Conservation (phyloP, 306 rosid species). For the Benincasa hispida region DNA sequence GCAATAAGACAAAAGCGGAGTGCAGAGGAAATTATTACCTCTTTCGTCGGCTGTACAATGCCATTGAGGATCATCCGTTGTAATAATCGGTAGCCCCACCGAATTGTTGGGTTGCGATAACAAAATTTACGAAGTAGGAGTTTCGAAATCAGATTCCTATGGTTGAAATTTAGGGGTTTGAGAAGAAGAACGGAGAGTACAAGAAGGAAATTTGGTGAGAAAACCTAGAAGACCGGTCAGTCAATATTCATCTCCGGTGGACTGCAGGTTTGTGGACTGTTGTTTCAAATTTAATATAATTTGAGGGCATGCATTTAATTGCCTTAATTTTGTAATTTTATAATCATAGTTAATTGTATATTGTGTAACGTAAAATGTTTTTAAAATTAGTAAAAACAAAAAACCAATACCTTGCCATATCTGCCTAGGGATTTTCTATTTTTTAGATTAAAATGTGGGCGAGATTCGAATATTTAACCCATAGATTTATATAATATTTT, state of each 20-base stretch:
- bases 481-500: too few species aligned
- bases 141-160: background rate
- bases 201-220: background rate
- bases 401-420: background rate
- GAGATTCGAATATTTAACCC: too few species aligned
- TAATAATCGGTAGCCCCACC: background rate
- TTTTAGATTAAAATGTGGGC: too few species aligned
- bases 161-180: background rate
- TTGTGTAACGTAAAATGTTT: background rate
- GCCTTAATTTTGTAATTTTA: background rate
- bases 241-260: background rate
- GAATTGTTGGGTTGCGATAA: background rate
- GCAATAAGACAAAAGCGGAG: background rate
- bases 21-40: background rate
- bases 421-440: background rate
- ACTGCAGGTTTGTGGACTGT: background rate
- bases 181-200: background rate
- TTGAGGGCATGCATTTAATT: background rate
- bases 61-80: background rate
- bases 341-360: background rate
- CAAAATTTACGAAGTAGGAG: background rate
- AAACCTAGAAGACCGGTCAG: slow-evolving; percentile 4
- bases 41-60: background rate
- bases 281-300: background rate
- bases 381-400: background rate